Evolutionary conservation across 768 basidiomycete genomes (phyloP), one percentile per base, ranked within the genome.

Genomic region (Russula brevipes): DNA sequence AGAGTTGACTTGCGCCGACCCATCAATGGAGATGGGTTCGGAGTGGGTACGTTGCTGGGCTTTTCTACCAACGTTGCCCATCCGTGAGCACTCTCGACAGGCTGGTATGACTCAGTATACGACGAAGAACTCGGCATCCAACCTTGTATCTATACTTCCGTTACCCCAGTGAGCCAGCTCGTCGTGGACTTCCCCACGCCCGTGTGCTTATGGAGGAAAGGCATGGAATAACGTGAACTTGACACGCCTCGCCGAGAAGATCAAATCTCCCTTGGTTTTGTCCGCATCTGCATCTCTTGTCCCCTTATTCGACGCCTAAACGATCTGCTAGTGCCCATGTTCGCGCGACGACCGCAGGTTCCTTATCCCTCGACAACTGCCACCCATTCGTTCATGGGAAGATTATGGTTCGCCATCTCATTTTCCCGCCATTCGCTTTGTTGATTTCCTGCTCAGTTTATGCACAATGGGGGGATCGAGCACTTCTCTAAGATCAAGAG

Each of bases 181-280:
- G 11, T 14, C n/a, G 19, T 60, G 4, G 16, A 16, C 7, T 5
- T 14, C 35, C 10, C 24, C 11, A 24, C 24, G 46, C n/a, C 5
- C 14, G n/a, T 8, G 17, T 16, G 31, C 56, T 56, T 2, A 61
- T 24, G 33, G 39, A n/a, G 30, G 12, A 11, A 42, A 97, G 89
- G 97, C 94, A 7, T 98, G 97, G 96, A 95, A 94, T 71, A 97
- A 98, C 71, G 83, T 87, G 31, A 98, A 99, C 72, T 81, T 99
- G 49, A 84, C 83, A n/a, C 84, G 97, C 16, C 76, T 99, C 36
- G 96, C 97, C 0, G 95, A 98, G 76, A 98, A 98, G 78, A 95
- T 96, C 75, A 91, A 94, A 73, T 94, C 91, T 1, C 92, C 94
- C 2, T 80, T 99, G 44, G 93, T 98, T 58, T 99, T 98, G 91